Evolutionary conservation across 495 filamentous ascomycete genomes (phyloP).

Genomic region (Xylaria sp.): DNA sequence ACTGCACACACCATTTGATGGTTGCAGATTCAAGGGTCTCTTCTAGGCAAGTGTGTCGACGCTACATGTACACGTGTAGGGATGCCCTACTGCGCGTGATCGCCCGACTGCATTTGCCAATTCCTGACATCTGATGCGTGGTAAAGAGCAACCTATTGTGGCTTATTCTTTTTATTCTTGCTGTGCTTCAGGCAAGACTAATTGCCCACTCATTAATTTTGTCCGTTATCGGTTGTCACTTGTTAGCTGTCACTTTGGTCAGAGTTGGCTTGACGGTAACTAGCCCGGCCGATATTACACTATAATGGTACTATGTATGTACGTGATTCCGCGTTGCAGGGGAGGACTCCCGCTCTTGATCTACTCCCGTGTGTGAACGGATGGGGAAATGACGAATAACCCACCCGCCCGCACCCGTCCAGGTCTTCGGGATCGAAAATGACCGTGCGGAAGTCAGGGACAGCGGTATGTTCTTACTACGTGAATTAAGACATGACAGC

Average conservation of each 20-base stretch:
- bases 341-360: conserved; percentile 8
- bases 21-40: conserved; percentile 14
- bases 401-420: conserved; percentile 12
- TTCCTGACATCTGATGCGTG: neutral
- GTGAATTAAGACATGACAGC: neutral
- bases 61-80: conserved; percentile 7
- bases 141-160: neutral
- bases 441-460: conserved; percentile 16
- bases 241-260: conserved; percentile 11
- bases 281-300: conserved; percentile 3
- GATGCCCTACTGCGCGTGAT: neutral
- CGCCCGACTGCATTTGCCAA: conserved; percentile 14
- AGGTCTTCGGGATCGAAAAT: conserved; percentile 20
- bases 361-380: conserved; percentile 22
- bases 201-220: conserved; percentile 11
- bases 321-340: conserved; percentile 9
- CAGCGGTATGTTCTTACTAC: conserved; percentile 11
- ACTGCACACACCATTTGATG: conserved; percentile 12
- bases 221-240: neutral
- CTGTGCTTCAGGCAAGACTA: neutral
- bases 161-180: neutral
- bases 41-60: conserved; percentile 13
- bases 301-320: neutral
- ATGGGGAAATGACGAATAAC: conserved; percentile 22
- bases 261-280: neutral